These are phyloP conservation scores for Phytomonas sp. DNA, from an alignment of 208 protist genomes.

Conservation along the genomic window DNA sequence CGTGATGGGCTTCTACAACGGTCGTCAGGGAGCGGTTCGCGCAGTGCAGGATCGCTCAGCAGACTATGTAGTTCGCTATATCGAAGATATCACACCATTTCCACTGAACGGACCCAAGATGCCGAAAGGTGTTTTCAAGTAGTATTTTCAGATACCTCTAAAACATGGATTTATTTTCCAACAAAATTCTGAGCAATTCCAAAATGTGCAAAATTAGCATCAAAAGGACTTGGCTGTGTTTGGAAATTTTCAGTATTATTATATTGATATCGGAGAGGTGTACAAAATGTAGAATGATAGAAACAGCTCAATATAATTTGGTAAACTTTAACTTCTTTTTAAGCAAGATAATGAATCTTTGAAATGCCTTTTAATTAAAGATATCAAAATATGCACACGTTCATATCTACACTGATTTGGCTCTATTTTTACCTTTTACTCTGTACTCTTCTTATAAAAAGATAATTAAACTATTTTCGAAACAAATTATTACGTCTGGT, in stretches of 20 bases:
- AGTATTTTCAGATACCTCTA: neutral
- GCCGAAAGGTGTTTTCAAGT: constrained; percentile 77
- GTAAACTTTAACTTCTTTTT: neutral
- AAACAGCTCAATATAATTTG: neutral
- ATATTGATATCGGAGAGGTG: neutral
- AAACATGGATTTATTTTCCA: neutral
- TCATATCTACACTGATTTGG: neutral
- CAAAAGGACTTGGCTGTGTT: neutral
- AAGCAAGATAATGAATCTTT: neutral
- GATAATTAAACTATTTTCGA: constrained; percentile 6
- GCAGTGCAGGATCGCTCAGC: constrained; percentile 74
- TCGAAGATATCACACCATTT: constrained; percentile 89
- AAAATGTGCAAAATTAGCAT: neutral
- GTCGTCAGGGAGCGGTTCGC: constrained; percentile 78
- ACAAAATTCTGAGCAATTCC: neutral
- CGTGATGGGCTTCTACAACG: constrained; percentile 89
- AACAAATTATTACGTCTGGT: neutral
- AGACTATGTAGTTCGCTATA: constrained; percentile 70
- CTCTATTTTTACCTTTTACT: constrained; percentile 1
- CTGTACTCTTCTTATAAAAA: constrained; percentile 8
- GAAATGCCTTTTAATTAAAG: neutral
- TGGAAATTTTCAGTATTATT: neutral
- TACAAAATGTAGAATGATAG: neutral
- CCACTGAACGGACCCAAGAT: constrained; percentile 86
- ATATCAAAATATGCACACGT: neutral